Evolutionary conservation across 2,329 filamentous ascomycete genomes (phyloP).

Genomic region (Hyphodiscus sp.): DNA sequence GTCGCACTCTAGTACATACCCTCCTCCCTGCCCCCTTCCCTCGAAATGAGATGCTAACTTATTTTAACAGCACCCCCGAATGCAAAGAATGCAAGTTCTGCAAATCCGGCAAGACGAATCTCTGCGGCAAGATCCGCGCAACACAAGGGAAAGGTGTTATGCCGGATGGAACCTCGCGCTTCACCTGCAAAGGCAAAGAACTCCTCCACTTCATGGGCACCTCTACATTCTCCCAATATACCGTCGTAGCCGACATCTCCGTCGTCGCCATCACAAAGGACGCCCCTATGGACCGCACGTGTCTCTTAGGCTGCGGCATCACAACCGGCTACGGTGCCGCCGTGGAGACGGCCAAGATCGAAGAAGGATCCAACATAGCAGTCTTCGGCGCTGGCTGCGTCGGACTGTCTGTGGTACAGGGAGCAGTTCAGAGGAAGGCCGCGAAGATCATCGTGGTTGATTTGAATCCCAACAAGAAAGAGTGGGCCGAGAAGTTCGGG

Average conservation of each 20-base stretch:
- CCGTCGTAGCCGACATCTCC: slow-evolving; percentile 96
- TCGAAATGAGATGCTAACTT: slow-evolving; percentile 6
- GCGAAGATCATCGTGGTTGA: slow-evolving; percentile 57
- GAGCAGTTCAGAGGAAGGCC: slow-evolving; percentile 56
- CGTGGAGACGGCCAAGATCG: slow-evolving; percentile 84
- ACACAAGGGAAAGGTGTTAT: slow-evolving; percentile 95
- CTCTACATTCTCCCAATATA: slow-evolving; percentile 98
- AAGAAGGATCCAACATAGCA: slow-evolving; percentile 83
- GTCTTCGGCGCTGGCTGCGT: slow-evolving; percentile 96
- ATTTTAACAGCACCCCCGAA: slow-evolving; percentile 75
- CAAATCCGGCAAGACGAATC: slow-evolving; percentile 98
- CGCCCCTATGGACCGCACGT: slow-evolving; percentile 92
- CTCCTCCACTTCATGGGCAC: slow-evolving; percentile 99
- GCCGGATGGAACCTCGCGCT: slow-evolving; percentile 93
- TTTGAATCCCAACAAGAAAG: slow-evolving; percentile 85
- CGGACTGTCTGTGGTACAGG: slow-evolving; percentile 90
- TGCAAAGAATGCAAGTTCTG: slow-evolving; percentile 99
- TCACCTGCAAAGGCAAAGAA: slow-evolving; percentile 91
- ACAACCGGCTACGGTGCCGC: slow-evolving; percentile 97
- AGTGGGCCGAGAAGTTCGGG: slow-evolving; percentile 89
- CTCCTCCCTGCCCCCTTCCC: slow-evolving; percentile 6
- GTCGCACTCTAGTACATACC: slow-evolving; percentile 71
- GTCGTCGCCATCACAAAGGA: slow-evolving; percentile 88
- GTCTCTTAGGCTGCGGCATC: slow-evolving; percentile 94
- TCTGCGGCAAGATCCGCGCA: slow-evolving; percentile 96